phyloP scores from a whole-genome alignment of 1,284 basidiomycete genomes.

The Malassezia brasiliensis region DNA sequence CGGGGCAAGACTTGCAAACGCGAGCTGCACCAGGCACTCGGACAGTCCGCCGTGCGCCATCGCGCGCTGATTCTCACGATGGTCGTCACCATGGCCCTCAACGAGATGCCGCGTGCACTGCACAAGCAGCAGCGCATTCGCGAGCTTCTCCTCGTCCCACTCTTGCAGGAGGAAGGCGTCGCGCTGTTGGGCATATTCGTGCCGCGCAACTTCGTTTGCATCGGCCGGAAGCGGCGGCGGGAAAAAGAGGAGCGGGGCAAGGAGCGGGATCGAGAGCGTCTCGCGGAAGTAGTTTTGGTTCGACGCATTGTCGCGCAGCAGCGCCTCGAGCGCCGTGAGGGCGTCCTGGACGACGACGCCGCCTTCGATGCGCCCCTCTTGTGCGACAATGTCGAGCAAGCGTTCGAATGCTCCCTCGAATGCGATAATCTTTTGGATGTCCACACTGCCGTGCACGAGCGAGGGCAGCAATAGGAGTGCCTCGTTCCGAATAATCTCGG shows the following conservation, averaged over 20 bases:
- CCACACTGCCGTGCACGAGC: constrained; percentile 73
- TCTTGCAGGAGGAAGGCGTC: constrained; percentile 91
- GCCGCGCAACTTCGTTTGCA: constrained; percentile 48
- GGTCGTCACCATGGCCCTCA: constrained; percentile 49
- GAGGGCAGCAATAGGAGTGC: constrained; percentile 67
- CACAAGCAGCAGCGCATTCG: constrained; percentile 67
- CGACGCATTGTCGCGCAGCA: constrained; percentile 83
- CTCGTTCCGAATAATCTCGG: constrained; percentile 46
- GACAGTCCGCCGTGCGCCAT: constrained; percentile 58
- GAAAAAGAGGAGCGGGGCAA: constrained; percentile 76
- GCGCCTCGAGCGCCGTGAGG: constrained; percentile 68
- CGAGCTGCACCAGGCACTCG: constrained; percentile 74
- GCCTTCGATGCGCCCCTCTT: constrained; percentile 79
- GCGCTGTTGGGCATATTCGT: constrained; percentile 51
- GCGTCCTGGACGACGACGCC: constrained; percentile 80
- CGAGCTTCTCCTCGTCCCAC: constrained; percentile 82
- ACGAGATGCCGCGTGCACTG: constrained; percentile 63
- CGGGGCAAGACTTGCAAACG: constrained; percentile 83
- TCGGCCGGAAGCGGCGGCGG: constrained; percentile 57
- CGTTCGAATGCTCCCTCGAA: constrained; percentile 97
- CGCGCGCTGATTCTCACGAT: constrained; percentile 54
- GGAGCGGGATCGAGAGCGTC: constrained; percentile 67
- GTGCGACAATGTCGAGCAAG: constrained; percentile 74
- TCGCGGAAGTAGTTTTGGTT: constrained; percentile 98
- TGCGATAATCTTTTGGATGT: constrained; percentile 92